phyloP scores from a whole-genome alignment of 2,329 filamentous ascomycete genomes.

The Fusarium metavorans region DNA sequence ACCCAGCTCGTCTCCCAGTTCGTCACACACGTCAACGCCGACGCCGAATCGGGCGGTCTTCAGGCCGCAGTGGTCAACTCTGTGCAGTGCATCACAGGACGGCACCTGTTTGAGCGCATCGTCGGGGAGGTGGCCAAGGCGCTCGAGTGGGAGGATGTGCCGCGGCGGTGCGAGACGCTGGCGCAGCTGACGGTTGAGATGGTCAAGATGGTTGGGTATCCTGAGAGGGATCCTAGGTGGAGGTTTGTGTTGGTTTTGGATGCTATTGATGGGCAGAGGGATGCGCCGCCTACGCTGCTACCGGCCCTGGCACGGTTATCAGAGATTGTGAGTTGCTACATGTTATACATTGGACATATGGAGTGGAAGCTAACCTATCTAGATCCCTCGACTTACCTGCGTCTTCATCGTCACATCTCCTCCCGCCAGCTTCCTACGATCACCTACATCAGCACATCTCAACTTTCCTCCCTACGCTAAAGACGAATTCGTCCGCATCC shows the following conservation, averaged over 20 bases:
- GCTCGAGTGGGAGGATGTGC: slow-evolving; percentile 60
- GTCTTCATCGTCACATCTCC: slow-evolving; percentile 83
- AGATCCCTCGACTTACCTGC: slow-evolving; percentile 84
- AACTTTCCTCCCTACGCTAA: slow-evolving; percentile 89
- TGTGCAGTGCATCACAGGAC: slow-evolving; percentile 80
- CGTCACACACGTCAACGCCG: slow-evolving; percentile 27
- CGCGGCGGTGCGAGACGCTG: slow-evolving; percentile 81
- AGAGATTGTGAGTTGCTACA: slow-evolving; percentile 72
- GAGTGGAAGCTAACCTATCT: background rate
- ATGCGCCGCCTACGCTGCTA: slow-evolving; percentile 81
- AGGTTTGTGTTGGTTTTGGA: slow-evolving; percentile 89
- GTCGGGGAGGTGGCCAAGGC: slow-evolving; percentile 68
- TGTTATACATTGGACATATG: slow-evolving; percentile 18
- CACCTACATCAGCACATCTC: slow-evolving; percentile 78
- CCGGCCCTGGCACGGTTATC: slow-evolving; percentile 85
- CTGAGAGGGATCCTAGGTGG: slow-evolving; percentile 51
- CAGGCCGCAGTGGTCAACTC: slow-evolving; percentile 74
- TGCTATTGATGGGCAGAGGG: slow-evolving; percentile 85
- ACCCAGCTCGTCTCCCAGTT: slow-evolving; percentile 57
- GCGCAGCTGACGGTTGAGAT: slow-evolving; percentile 82
- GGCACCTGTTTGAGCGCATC: slow-evolving; percentile 82
- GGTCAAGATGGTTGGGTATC: slow-evolving; percentile 68
- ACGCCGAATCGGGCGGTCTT: slow-evolving; percentile 50
- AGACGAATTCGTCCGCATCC: slow-evolving; percentile 80
- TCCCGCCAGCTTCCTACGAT: slow-evolving; percentile 75